Base-by-base conservation (phyloP, 306 rosid genomes). In the Glycine latifolia region DNA sequence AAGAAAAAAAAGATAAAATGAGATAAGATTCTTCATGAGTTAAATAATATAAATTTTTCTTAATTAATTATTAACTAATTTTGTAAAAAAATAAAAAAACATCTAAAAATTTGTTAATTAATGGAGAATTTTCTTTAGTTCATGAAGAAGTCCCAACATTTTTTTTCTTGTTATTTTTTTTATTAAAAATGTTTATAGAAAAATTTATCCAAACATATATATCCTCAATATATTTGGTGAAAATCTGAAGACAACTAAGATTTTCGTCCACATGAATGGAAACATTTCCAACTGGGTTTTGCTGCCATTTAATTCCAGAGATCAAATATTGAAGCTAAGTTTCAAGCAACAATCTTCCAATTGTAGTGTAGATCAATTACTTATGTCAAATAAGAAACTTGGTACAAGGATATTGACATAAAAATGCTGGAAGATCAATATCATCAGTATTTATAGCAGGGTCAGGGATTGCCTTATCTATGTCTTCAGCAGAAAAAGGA, bases 401-500 rank as follows among this genome's bases (percentile, higher is more conserved):
- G 43, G 88, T 97, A 54, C 97, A 91, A n/a, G 93, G 82, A 83
- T 88, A 87, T 56, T 90, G 94, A 1, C 82, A 85, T 81, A 92
- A 78, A 75, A 86, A 89, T 54, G 84, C 76, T 4, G 97, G 98
- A 65, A 83, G 86, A 63, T 89, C 90, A 8, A 91, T 75, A 72
- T 90, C 91, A 67, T 91, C 92, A 46, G 92, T 87, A 86, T 94
- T 88, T 54, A 91, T 90, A 6, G 89, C 88, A 10, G 97, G 92
- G 77, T 88, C 88, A 10, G 97, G 92, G 77, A 94, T 89, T 1
- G 96, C 97, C 88, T 81, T 92, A 50, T 94, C 94, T 10, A 94
- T 92, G 81, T 94, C 97, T 84, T 92, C 97, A 2, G 97, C 92
- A 46, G 97, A 92, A 86, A 94, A 94, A 10, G 98, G 97, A 84